Conservation (phyloP, 2,329 filamentous ascomycete genomes). For the Gnomoniopsis smithogilvyi region DNA sequence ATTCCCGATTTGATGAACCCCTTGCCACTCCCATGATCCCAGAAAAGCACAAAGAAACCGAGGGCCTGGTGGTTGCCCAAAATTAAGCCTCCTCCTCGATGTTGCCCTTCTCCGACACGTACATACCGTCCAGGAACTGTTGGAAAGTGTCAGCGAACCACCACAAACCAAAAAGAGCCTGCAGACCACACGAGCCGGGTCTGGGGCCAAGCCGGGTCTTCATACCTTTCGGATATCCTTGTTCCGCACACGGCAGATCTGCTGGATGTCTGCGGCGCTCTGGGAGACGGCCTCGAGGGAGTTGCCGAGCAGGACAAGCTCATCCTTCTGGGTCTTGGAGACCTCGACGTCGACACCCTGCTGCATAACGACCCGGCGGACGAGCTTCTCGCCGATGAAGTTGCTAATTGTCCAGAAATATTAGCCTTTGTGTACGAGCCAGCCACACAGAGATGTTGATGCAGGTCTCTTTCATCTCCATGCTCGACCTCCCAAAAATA, state of each 20-base stretch:
- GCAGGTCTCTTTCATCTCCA: background rate
- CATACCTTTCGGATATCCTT: slow-evolving; percentile 99
- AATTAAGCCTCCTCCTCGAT: slow-evolving; percentile 63
- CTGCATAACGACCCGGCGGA: slow-evolving; percentile 87
- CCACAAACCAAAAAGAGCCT: background rate
- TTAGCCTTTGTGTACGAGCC: slow-evolving; percentile 5
- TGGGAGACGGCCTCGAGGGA: slow-evolving; percentile 96
- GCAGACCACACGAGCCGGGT: background rate
- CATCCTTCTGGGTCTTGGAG: slow-evolving; percentile 94
- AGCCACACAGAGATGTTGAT: background rate
- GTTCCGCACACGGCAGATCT: slow-evolving; percentile 99
- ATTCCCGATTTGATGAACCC: slow-evolving; percentile 49
- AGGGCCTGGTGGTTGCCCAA: slow-evolving; percentile 17
- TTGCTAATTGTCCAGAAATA: slow-evolving; percentile 57
- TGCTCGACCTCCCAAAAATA: background rate
- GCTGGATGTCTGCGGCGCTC: slow-evolving; percentile 98
- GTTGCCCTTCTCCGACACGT: slow-evolving; percentile 99
- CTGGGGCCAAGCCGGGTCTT: background rate
- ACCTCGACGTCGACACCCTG: slow-evolving; percentile 85
- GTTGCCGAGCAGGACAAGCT: slow-evolving; percentile 91
- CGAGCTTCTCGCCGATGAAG: slow-evolving; percentile 99
- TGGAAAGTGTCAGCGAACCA: slow-evolving; percentile 13
- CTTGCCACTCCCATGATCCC: slow-evolving; percentile 59
- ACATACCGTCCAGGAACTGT: slow-evolving; percentile 99
- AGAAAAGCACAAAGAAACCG: slow-evolving; percentile 48